These are phyloP conservation scores for Pichia phayaonensis DNA, from an alignment of 805 yeast species.

Conservation along the genomic window DNA sequence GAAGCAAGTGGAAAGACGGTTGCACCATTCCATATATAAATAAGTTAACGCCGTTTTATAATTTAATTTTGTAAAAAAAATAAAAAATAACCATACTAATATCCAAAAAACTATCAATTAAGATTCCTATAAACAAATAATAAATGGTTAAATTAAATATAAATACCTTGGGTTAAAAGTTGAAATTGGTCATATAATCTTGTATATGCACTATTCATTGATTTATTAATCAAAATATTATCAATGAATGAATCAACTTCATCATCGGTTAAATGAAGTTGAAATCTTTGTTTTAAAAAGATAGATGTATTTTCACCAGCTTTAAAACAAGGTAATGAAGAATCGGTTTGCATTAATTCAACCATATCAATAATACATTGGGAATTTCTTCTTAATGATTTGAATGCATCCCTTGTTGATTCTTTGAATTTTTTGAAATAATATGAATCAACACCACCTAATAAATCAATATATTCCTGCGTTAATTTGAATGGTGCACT, in stretches of 20 bases:
- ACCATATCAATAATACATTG: conserved; percentile 76
- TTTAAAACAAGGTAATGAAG: conserved; percentile 83
- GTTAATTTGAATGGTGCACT: conserved; percentile 96
- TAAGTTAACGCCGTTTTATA: too few relatives aligned
- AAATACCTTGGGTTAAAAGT: conserved; percentile 90
- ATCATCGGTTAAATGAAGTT: conserved; percentile 60
- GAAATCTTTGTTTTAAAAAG: conserved; percentile 74
- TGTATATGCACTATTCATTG: conserved; percentile 83
- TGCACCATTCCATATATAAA: too few relatives aligned
- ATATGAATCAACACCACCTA: conserved; percentile 71
- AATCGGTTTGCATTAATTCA: conserved; percentile 89
- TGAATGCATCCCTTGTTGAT: conserved; percentile 66
- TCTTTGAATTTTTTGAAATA: conserved; percentile 53
- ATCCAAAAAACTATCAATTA: too few relatives aligned
- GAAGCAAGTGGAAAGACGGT: too few relatives aligned
- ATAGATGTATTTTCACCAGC: conserved; percentile 80
- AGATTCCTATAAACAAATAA: background rate
- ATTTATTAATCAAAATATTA: conserved; percentile 63
- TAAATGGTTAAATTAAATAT: conserved; percentile 36
- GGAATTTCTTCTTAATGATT: conserved; percentile 61
- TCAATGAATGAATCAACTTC: conserved; percentile 79
- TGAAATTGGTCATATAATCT: conserved; percentile 93
- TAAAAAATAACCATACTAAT: too few relatives aligned
- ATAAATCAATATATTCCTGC: conserved; percentile 75
- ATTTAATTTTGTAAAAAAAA: too few relatives aligned